Conservation (phyloP, 179 eudicot species). For the Vitellaria paradoxa region DNA sequence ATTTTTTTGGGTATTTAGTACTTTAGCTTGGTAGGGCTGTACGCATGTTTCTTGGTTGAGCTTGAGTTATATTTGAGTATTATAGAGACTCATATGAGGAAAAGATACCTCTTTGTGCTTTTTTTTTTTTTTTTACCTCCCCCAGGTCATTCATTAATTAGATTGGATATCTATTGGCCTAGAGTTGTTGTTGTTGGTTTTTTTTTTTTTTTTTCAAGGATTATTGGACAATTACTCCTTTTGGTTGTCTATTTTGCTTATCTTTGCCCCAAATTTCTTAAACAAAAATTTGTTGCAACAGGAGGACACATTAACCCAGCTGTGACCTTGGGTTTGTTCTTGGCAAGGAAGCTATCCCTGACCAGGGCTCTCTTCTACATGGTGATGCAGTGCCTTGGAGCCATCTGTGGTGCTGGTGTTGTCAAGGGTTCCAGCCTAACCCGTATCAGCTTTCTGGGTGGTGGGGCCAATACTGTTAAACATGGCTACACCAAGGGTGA, state of each 20-base stretch:
- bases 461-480: constrained; percentile 42
- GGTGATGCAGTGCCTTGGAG: constrained; percentile 51
- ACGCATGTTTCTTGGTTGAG: background rate
- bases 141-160: too few relatives aligned
- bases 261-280: background rate
- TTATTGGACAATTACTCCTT: background rate
- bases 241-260: background rate
- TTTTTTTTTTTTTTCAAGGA: background rate
- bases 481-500: constrained; percentile 51
- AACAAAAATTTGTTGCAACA: constrained; percentile 13
- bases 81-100: background rate
- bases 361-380: constrained; percentile 50
- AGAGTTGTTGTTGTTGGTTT: background rate
- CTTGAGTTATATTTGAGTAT: background rate
- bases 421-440: constrained; percentile 38
- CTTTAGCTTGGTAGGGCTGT: too few relatives aligned
- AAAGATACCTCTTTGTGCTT: background rate
- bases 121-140: too few relatives aligned
- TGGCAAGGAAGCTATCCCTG: constrained; percentile 47
- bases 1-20: too few relatives aligned
- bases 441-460: constrained; percentile 20
- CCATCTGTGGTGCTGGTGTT: constrained; percentile 56
- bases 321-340: constrained; percentile 45
- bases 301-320: constrained; percentile 57
- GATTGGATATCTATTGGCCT: background rate